Evolutionary conservation across 257 asterid genomes (phyloP), one percentile per base, ranked within the genome.

Genomic region (Ilex aquifolium): DNA sequence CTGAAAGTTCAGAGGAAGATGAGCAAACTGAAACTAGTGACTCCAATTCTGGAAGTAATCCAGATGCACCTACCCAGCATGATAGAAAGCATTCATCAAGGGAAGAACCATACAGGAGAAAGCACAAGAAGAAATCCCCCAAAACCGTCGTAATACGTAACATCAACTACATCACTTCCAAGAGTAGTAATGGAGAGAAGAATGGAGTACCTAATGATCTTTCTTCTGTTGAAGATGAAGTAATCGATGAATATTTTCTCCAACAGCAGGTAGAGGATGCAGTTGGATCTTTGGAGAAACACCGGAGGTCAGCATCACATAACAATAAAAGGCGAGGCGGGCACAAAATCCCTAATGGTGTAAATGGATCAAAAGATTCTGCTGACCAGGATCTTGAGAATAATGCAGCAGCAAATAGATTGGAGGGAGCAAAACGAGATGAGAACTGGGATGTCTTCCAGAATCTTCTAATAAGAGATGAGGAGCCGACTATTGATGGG

Each of bases 111-210:
- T 57, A 63, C 61, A 69, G 58, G 57, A 88, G 73, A 61, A 88
- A 71, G 83, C 76, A 79, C 72, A 88, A 80, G 84, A 80, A 74
- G 53, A 88, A 84, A 73, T 56, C 76, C 70, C 86, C 93, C 4
- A 86, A 84, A 73, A 88, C 81, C 2, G 96, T 88, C 61, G 93
- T 88, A 13, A 88, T 88, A 51, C 96, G 96, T 29, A 88, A 88
- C 71, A 88, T 86, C 74, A 88, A 88, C 64, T 84, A 88, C 76
- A 88, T 86, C 65, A 80, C 96, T 69, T 85, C 92, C 60, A 71
- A 82, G 65, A 80, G 72, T 68, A 83, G 64, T 65, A 83, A 76
- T 58, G 95, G 76, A 46, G 89, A 80, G 16, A 86, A 74, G 66
- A 65, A 74, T 63, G 89, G 74, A 13, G 46, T 44, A 32, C 76